phyloP scores from a whole-genome alignment of 331 rosid species.

The Pyrus hybrid region DNA sequence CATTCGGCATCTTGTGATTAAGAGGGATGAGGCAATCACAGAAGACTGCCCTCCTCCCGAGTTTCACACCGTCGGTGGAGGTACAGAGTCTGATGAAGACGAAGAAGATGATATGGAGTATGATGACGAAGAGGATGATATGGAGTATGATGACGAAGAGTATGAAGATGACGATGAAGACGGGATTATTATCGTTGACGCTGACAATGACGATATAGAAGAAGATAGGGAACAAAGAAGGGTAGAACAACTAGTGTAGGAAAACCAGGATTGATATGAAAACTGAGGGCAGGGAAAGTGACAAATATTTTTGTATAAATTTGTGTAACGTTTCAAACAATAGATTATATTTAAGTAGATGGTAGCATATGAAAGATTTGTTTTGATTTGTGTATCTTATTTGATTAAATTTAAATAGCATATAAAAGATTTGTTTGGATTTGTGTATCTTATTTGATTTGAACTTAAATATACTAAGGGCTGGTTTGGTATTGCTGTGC shows the following conservation, averaged over 20 bases:
- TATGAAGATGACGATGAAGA: constrained; percentile 16
- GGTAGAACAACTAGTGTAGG: constrained; percentile 5
- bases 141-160: constrained; percentile 11
- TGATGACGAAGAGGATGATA: not conserved
- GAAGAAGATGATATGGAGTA: constrained; percentile 28
- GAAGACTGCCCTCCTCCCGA: constrained; percentile 90
- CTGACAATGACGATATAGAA: constrained; percentile 18
- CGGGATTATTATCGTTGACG: constrained; percentile 23
- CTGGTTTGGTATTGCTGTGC: too few relatives aligned
- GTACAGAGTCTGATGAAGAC: constrained; percentile 34
- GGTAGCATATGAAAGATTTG: not conserved
- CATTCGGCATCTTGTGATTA: constrained; percentile 78
- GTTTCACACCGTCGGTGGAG: constrained; percentile 37
- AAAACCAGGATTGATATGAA: constrained; percentile 5
- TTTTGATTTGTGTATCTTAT: too few relatives aligned
- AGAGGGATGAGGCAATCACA: constrained; percentile 74
- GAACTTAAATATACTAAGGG: too few relatives aligned
- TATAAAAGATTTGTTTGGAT: too few relatives aligned
- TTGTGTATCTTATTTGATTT: too few relatives aligned
- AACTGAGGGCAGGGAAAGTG: constrained; percentile 16
- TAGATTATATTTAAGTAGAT: not conserved
- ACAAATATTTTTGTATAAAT: constrained; percentile 2
- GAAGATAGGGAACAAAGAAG: not conserved
- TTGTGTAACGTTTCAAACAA: not conserved
- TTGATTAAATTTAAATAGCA: too few relatives aligned